Percentiles rank a stretch among this genome's conserved stretches.
phyloP scores from a whole-genome alignment of 345 rosid genomes.

The Gossypium australe region DNA sequence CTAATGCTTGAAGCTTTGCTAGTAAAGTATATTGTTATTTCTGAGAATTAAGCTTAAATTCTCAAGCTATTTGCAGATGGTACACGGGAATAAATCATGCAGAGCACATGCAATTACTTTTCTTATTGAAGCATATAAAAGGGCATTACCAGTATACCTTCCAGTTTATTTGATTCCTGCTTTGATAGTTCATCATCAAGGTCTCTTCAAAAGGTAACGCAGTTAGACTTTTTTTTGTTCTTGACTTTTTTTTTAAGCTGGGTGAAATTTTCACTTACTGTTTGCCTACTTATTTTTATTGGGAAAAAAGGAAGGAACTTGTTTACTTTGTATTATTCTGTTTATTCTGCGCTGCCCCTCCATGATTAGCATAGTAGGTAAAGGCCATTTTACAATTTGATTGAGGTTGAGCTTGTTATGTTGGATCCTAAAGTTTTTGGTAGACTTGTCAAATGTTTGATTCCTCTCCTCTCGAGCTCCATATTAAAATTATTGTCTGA shows the following conservation, averaged over 20 bases:
- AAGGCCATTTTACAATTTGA: not conserved
- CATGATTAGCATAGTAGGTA: not conserved
- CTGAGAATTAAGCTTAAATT: conserved; percentile 8
- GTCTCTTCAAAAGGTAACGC: conserved; percentile 62
- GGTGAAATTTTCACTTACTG: not conserved
- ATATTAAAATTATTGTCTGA: conserved; percentile 2
- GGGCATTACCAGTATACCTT: conserved; percentile 85
- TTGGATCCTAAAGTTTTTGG: not conserved
- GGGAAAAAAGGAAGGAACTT: not conserved
- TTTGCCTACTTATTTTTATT: not conserved
- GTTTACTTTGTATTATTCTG: not conserved
- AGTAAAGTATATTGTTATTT: not conserved
- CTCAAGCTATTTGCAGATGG: conserved; percentile 49
- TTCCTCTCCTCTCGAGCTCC: not conserved
- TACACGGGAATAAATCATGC: conserved; percentile 86
- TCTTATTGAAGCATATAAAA: conserved; percentile 70
- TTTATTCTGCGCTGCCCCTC: not conserved
- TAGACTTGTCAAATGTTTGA: not conserved
- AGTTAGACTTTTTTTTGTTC: not conserved
- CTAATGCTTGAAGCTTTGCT: not conserved
- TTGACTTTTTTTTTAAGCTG: not conserved
- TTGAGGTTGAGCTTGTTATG: not conserved
- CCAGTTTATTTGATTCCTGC: conserved; percentile 92
- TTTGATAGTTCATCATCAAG: conserved; percentile 82
- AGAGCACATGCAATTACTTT: conserved; percentile 52